A percentile compares a stretch with the other conserved stretches of the same genome.
phyloP scores from a whole-genome alignment of 225 moss, liverwort and hornwort species.

The Asterella californica region DNA sequence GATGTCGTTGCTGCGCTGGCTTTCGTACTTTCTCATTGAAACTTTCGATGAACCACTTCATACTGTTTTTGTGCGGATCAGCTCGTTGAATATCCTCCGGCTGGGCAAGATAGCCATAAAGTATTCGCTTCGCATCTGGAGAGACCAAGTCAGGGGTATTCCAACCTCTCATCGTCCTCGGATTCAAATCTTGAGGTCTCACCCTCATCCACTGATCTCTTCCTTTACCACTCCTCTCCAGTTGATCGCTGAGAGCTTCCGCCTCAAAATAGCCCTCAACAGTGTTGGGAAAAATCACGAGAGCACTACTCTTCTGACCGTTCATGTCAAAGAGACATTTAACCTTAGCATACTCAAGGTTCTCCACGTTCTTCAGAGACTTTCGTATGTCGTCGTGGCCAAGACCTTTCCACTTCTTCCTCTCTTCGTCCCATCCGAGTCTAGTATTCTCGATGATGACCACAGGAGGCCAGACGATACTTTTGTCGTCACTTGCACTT shows the following conservation, averaged over 20 bases:
- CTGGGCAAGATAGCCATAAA: conserved; percentile 45
- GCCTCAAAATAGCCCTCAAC: conserved; percentile 48
- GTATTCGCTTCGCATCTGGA: conserved; percentile 41
- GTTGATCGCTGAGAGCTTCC: conserved; percentile 40
- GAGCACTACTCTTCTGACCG: conserved; percentile 45
- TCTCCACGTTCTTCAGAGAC: conserved; percentile 41
- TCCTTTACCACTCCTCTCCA: conserved; percentile 47
- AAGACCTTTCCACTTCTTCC: conserved; percentile 46
- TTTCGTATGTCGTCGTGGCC: conserved; percentile 39
- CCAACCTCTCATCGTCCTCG: conserved; percentile 34
- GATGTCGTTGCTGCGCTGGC: conserved; percentile 47
- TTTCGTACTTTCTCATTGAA: conserved; percentile 49
- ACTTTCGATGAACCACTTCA: conserved; percentile 49
- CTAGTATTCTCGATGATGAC: conserved; percentile 52
- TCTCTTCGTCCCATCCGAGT: conserved; percentile 46
- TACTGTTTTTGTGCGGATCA: conserved; percentile 36
- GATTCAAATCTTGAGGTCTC: conserved; percentile 39
- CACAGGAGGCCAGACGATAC: conserved; percentile 48
- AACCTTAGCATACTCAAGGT: conserved; percentile 42
- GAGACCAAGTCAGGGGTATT: conserved; percentile 43
- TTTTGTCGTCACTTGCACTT: conserved; percentile 35
- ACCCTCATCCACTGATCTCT: conserved; percentile 48
- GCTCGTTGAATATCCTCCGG: conserved; percentile 45
- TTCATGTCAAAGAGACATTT: conserved; percentile 40
- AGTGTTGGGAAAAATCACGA: conserved; percentile 41